These are phyloP conservation scores for Geranium incanum DNA, from an alignment of 441 rosid genomes.

Conservation along the genomic window DNA sequence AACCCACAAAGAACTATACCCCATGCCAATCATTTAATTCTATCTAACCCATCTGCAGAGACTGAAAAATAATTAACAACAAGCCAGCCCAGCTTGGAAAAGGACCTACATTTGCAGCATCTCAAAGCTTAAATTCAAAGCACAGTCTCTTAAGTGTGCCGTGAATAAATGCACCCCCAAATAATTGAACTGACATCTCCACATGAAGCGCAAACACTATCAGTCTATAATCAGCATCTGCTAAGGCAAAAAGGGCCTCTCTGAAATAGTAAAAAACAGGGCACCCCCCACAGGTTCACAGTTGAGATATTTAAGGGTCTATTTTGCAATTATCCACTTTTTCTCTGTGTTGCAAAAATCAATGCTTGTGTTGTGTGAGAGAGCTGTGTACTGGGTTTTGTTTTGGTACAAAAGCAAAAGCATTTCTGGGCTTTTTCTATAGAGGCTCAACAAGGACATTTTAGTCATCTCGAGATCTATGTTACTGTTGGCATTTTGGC, in stretches of 20 bases:
- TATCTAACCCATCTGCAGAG: not conserved
- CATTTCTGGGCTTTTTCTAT: not conserved
- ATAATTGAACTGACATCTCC: conserved; percentile 1
- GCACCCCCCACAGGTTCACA: not conserved
- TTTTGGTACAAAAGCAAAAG: conserved; percentile 3
- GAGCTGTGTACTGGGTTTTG: not conserved
- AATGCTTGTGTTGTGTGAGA: not conserved
- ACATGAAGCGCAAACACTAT: not conserved
- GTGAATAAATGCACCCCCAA: not conserved
- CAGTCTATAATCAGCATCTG: conserved; percentile 7
- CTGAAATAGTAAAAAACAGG: not conserved
- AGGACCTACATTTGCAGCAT: not conserved
- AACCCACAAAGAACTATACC: not conserved
- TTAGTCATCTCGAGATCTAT: conserved; percentile 7
- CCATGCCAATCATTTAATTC: not conserved
- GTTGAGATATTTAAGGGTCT: not conserved
- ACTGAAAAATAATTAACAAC: not conserved
- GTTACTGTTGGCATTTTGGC: not conserved
- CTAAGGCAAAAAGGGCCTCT: conserved; percentile 7
- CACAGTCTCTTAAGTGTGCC: not conserved
- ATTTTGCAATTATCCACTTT: not conserved
- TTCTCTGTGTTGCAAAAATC: not conserved
- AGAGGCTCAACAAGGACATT: conserved; percentile 2
- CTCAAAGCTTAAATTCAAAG: conserved; percentile 1
- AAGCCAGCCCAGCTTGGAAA: conserved; percentile 6